Evolutionary conservation across 2,329 filamentous ascomycete genomes (phyloP).

Genomic region (Ophiostoma populinum): DNA sequence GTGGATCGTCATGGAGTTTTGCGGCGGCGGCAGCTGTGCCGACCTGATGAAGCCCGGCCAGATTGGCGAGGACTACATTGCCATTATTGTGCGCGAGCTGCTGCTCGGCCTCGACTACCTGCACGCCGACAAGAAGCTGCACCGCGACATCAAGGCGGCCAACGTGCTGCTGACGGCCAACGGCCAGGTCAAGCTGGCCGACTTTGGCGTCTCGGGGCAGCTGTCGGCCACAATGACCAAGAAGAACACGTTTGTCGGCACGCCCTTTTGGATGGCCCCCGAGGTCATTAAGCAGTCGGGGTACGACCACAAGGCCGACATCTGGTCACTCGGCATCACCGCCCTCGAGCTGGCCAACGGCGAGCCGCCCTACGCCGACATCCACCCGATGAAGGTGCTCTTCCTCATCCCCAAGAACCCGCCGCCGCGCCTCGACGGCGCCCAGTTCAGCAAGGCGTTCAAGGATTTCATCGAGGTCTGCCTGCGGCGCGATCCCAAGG

Average conservation of each 20-base stretch:
- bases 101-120: constrained; percentile 83
- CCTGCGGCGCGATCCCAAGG: constrained; percentile 72
- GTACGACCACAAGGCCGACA: constrained; percentile 95
- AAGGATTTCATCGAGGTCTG: constrained; percentile 77
- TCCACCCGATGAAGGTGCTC: constrained; percentile 95
- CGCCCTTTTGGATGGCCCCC: constrained; percentile 98
- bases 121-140: constrained; percentile 87
- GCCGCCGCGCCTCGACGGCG: constrained; percentile 59
- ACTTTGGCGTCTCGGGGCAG: constrained; percentile 94
- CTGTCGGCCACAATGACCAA: constrained; percentile 97
- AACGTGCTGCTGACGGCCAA: constrained; percentile 80
- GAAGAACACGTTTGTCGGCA: constrained; percentile 97
- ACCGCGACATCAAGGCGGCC: constrained; percentile 92
- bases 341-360: constrained; percentile 82
- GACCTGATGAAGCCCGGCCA: constrained; percentile 88
- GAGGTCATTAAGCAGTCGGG: constrained; percentile 98
- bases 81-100: constrained; percentile 82
- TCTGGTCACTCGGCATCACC: constrained; percentile 93
- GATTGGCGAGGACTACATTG: constrained; percentile 90
- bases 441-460: constrained; percentile 64
- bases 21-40: constrained; percentile 87
- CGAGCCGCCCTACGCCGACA: constrained; percentile 87
- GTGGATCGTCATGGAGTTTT: constrained; percentile 99
- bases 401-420: constrained; percentile 94
- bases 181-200: constrained; percentile 90